Conservation (phyloP, 2,329 filamentous ascomycete genomes). For the Penicillium verrucosum region DNA sequence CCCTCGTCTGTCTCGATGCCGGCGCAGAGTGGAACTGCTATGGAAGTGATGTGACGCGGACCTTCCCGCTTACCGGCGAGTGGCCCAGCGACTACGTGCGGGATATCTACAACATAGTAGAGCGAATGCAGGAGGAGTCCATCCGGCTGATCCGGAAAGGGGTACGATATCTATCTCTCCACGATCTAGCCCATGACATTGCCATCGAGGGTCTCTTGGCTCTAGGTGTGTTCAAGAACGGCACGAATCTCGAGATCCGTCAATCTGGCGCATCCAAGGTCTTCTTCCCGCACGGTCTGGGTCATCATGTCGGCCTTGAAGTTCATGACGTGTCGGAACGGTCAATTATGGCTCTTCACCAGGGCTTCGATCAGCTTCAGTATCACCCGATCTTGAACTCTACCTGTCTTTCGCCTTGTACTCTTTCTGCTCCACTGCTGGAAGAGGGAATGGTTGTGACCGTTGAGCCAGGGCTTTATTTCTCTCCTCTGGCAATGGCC, state of each 20-base stretch:
- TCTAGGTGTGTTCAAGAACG: conserved; percentile 70
- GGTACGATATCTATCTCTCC: conserved; percentile 76
- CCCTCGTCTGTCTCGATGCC: conserved; percentile 79
- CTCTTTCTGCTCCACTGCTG: conserved; percentile 37
- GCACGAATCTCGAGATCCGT: conserved; percentile 51
- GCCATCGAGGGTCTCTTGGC: conserved; percentile 74
- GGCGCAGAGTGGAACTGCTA: conserved; percentile 74
- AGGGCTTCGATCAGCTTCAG: neutral
- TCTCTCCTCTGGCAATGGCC: conserved; percentile 38
- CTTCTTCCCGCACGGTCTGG: conserved; percentile 50
- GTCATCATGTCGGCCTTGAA: conserved; percentile 55
- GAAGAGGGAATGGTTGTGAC: conserved; percentile 57
- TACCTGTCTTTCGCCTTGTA: conserved; percentile 29
- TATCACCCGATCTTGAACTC: neutral
- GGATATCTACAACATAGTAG: conserved; percentile 77
- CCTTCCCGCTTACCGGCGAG: conserved; percentile 74
- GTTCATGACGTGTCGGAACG: conserved; percentile 44
- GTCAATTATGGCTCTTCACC: conserved; percentile 31
- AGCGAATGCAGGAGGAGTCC: conserved; percentile 79
- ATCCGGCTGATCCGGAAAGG: conserved; percentile 71
- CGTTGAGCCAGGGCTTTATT: conserved; percentile 53
- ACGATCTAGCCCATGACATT: conserved; percentile 73
- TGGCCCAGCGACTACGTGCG: conserved; percentile 61
- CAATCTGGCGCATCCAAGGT: conserved; percentile 37
- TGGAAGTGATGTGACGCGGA: conserved; percentile 73